Percentiles rank a stretch among this genome's conserved stretches.
Evolutionary conservation across 129 eudicot species (phyloP).

Genomic region (Rutidosis leptorrhynchoides): DNA sequence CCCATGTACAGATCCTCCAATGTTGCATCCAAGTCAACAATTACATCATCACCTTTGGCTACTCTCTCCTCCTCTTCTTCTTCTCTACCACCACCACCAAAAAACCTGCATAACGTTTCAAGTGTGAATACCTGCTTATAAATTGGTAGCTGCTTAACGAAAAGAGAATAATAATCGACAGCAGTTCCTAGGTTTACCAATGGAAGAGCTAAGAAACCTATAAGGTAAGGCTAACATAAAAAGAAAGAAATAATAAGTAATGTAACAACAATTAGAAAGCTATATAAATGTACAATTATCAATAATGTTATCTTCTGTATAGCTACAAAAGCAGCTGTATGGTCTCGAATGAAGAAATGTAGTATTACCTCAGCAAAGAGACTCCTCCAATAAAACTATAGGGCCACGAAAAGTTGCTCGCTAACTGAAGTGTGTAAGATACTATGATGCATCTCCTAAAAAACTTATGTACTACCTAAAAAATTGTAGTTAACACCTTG

Average conservation of each 20-base stretch:
- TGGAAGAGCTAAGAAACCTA: not conserved
- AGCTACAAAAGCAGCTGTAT: not conserved
- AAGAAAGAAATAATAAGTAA: not conserved
- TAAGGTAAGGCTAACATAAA: not conserved
- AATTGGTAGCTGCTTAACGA: not conserved
- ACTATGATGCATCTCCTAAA: slow-evolving; percentile 7
- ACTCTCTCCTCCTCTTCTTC: slow-evolving; percentile 84
- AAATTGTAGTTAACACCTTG: not conserved
- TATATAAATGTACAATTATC: slow-evolving; percentile 1
- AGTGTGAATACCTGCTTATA: slow-evolving; percentile 1
- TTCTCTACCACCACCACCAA: slow-evolving; percentile 93
- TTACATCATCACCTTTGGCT: slow-evolving; percentile 92
- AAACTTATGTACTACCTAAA: not conserved
- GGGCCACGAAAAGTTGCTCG: not conserved
- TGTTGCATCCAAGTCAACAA: slow-evolving; percentile 91
- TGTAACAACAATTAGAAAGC: not conserved
- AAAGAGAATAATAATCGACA: not conserved
- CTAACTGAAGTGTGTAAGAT: not conserved
- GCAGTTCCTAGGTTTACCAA: not conserved
- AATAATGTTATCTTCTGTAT: not conserved
- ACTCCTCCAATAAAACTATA: not conserved
- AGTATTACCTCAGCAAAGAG: not conserved
- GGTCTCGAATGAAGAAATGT: slow-evolving; percentile 15
- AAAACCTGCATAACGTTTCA: slow-evolving; percentile 50
- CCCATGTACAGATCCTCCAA: slow-evolving; percentile 98